Conservation (phyloP, 768 basidiomycete species). For the Solioccasus polychromus region DNA sequence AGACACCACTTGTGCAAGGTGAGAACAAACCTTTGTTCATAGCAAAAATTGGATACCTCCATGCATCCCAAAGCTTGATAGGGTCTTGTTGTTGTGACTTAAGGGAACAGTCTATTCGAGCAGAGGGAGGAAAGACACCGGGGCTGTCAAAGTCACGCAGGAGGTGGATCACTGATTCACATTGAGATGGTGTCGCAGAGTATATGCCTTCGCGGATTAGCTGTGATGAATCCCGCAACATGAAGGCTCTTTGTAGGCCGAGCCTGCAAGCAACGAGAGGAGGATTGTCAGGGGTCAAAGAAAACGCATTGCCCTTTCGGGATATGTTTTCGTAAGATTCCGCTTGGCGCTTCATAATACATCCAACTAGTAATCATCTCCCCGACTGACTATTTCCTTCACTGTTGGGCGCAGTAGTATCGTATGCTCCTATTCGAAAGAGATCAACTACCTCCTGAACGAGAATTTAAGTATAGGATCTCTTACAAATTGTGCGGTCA, state of each 20-base stretch:
- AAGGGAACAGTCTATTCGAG: conserved; percentile 68
- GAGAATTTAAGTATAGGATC: conserved; percentile 2
- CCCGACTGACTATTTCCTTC: conserved; percentile 82
- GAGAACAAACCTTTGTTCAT: conserved; percentile 56
- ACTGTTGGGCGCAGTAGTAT: conserved; percentile 80
- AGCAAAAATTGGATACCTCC: conserved; percentile 67
- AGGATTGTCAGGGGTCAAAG: neutral
- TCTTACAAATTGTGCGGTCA: conserved; percentile 92
- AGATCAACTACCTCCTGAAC: conserved; percentile 5
- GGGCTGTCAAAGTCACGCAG: conserved; percentile 60
- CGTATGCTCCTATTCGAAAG: conserved; percentile 69
- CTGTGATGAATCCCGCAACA: conserved; percentile 25
- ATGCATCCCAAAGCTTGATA: conserved; percentile 64
- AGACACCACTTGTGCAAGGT: neutral
- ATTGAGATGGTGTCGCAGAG: conserved; percentile 10
- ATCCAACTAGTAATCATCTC: conserved; percentile 66
- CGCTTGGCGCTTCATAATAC: neutral
- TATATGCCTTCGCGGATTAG: conserved; percentile 14
- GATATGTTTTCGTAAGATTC: conserved; percentile 16
- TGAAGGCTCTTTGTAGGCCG: conserved; percentile 8
- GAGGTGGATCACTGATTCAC: conserved; percentile 22
- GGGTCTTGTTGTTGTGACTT: conserved; percentile 54
- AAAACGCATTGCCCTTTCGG: conserved; percentile 17
- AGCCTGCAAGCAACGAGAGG: neutral
- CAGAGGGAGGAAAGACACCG: conserved; percentile 68